These are phyloP conservation scores for Pichia inconspicua DNA, from an alignment of 1,139 yeast species.

Conservation along the genomic window DNA sequence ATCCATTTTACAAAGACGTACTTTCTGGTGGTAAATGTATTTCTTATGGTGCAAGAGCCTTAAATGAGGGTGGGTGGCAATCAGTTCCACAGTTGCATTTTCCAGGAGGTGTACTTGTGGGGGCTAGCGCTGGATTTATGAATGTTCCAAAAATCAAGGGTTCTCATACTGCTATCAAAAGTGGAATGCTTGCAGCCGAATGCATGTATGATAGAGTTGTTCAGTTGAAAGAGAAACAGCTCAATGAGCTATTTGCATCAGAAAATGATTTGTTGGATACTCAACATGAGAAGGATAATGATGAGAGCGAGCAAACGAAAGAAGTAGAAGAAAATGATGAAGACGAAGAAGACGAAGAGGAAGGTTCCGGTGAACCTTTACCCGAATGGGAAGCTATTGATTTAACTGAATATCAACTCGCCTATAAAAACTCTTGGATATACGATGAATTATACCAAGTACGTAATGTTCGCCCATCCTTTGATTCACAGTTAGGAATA, in stretches of 20 bases:
- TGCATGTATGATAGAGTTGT: constrained; percentile 54
- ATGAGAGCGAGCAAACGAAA: constrained; percentile 34
- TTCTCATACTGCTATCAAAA: constrained; percentile 94
- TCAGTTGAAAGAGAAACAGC: constrained; percentile 31
- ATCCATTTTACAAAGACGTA: constrained; percentile 72
- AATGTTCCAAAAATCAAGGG: constrained; percentile 97
- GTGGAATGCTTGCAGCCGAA: constrained; percentile 94
- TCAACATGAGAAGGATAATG: neutral
- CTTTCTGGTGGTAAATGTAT: constrained; percentile 86
- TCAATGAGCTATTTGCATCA: constrained; percentile 35
- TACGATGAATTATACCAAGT: constrained; percentile 72
- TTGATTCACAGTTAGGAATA: constrained; percentile 61
- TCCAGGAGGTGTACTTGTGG: constrained; percentile 94
- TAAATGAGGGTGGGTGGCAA: constrained; percentile 94
- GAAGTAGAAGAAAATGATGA: constrained; percentile 37
- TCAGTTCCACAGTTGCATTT: constrained; percentile 81
- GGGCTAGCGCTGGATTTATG: constrained; percentile 93
- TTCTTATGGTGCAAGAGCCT: constrained; percentile 90
- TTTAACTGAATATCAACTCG: constrained; percentile 51
- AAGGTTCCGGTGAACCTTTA: constrained; percentile 24
- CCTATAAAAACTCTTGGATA: constrained; percentile 75
- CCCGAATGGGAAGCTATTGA: constrained; percentile 39
- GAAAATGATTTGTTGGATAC: constrained; percentile 23
- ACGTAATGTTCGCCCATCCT: constrained; percentile 88
- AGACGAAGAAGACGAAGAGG: constrained; percentile 41